phyloP scores from a whole-genome alignment of 2,329 filamentous ascomycete species.

The Conoideocrella luteorostrata region DNA sequence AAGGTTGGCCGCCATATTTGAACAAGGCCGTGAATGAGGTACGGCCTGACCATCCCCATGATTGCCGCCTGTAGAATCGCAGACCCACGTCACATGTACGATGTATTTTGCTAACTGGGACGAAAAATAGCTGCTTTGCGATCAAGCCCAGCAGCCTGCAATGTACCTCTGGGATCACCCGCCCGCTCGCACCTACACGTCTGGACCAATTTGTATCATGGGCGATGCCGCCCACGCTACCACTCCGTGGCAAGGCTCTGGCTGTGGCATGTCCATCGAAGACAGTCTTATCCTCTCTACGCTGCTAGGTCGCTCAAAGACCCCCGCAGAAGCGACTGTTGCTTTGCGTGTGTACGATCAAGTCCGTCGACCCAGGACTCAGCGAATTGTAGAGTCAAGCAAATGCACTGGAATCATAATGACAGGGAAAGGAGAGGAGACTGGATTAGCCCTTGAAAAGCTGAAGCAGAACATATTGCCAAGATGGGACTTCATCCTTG shows the following conservation, averaged over 20 bases:
- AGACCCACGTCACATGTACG: too few species aligned
- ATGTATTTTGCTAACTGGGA: not conserved
- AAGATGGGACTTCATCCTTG: not conserved
- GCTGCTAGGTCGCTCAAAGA: not conserved
- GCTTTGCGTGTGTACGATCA: constrained; percentile 2
- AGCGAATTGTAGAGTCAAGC: constrained; percentile 2
- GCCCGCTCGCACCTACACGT: constrained; percentile 10
- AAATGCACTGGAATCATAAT: not conserved
- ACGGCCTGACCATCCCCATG: too few species aligned
- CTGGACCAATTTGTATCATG: constrained; percentile 15
- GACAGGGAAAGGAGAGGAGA: not conserved
- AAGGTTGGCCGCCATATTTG: too few species aligned
- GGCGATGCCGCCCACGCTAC: constrained; percentile 20
- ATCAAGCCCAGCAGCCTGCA: not conserved
- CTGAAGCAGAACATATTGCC: not conserved
- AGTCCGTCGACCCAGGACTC: not conserved
- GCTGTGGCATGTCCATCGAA: constrained; percentile 19
- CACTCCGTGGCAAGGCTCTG: constrained; percentile 18
- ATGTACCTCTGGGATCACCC: constrained; percentile 11
- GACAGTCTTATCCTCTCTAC: constrained; percentile 15
- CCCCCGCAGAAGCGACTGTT: not conserved
- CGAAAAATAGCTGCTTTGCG: constrained; percentile 5
- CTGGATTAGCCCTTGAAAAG: not conserved
- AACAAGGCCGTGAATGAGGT: too few species aligned
- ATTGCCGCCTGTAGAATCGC: too few species aligned